Conservation (phyloP, 495 filamentous ascomycete genomes). For the Hyaloscypha finlandica region DNA sequence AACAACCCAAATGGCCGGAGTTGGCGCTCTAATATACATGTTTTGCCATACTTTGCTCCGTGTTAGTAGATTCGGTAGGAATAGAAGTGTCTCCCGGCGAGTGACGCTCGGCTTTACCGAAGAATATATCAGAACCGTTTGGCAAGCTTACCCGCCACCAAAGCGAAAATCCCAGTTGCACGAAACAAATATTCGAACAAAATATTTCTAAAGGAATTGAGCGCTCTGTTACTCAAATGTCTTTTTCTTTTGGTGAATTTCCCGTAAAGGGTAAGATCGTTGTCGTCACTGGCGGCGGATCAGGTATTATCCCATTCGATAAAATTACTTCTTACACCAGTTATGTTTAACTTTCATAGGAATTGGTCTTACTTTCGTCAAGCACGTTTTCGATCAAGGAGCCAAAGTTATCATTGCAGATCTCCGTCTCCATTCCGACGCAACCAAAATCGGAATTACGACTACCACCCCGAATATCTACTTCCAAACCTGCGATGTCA, state of each 20-base stretch:
- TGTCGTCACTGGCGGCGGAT: constrained; percentile 34
- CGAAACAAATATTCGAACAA: too few relatives aligned
- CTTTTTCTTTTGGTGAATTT: not conserved
- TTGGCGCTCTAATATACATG: too few relatives aligned
- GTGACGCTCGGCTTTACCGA: too few relatives aligned
- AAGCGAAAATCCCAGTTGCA: too few relatives aligned
- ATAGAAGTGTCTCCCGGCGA: too few relatives aligned
- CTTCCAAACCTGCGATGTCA: constrained; percentile 39
- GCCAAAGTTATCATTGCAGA: constrained; percentile 39
- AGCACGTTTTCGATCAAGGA: constrained; percentile 29
- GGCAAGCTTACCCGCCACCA: too few relatives aligned
- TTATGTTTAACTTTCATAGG: not conserved
- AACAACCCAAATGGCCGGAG: too few relatives aligned
- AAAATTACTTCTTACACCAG: not conserved
- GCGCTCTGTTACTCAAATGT: too few relatives aligned
- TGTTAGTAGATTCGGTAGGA: too few relatives aligned
- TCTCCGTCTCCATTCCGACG: constrained; percentile 34
- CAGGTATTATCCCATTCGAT: constrained; percentile 28
- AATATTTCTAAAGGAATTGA: too few relatives aligned
- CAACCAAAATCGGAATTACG: constrained; percentile 16
- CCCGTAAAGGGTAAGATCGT: constrained; percentile 25
- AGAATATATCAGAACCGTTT: too few relatives aligned
- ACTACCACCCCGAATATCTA: constrained; percentile 22
- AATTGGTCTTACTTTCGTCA: constrained; percentile 32
- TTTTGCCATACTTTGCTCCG: too few relatives aligned